Base-by-base conservation (phyloP, 371 early-diverging fungal genomes). In the Mucor indicus region DNA sequence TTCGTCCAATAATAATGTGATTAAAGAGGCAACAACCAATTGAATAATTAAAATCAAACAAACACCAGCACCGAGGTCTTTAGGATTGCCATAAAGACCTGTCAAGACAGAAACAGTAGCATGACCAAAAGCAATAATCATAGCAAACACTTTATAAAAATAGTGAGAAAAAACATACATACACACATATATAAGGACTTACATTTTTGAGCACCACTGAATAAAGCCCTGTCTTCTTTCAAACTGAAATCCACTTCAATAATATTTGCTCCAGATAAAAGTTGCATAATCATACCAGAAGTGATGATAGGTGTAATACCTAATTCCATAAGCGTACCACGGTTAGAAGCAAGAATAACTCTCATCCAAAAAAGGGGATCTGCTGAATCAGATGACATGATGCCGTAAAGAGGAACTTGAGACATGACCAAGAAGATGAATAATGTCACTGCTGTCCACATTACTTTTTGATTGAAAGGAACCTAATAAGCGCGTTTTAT, bases 241-340 rank as follows among this genome's bases (percentile, higher is more conserved):
- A 99, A 80, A 38, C 88, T 87, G 72, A 96, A 95, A 67, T 99
- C 98, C 22, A 99, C 99, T 64, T 96, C 95, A 60, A 99, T 93
- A 53, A 99, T 79, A 62, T 95, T 93, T 53, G 97, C 93, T 48
- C 96, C 96, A 10, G 98, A 96, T 36, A 99, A 74, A 49, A 99
- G 77, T 80, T 99, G 99, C 95, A 99, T 97, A 57, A 99, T 97
- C 97, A 99, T 98, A 31, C 99, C 98, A 12, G 99, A 96, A 15
- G 99, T 99, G 44, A 99, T 90, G 67, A 99, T 96, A 21, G 99
- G 99, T n/a, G 98, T 94, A 57, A 99, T 98, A 74, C 99, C 99
- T 65, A 99, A 80, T 80, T 99, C 99, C 99, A 99, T 99, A 25
- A 99, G 82, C 22, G 99, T 99, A 67, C 99, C 99, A 71, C 99